These are phyloP conservation scores for Madurella mycetomatis DNA, from an alignment of 2,329 filamentous ascomycete genomes.

Conservation along the genomic window DNA sequence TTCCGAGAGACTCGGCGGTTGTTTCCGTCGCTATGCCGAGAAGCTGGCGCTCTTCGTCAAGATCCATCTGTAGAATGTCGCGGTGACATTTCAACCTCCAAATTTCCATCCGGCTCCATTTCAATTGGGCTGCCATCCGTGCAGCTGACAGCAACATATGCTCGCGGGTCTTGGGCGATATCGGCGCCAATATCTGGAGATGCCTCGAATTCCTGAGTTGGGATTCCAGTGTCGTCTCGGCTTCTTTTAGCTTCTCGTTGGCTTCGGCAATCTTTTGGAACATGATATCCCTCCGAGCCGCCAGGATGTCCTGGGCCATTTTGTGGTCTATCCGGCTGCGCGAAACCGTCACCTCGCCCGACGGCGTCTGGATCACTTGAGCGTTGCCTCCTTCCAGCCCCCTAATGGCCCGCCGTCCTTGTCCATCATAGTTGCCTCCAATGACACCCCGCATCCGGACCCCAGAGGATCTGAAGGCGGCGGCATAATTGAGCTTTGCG, in stretches of 20 bases:
- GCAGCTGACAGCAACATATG: slow-evolving; percentile 80
- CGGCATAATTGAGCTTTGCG: slow-evolving; percentile 91
- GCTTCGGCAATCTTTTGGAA: slow-evolving; percentile 76
- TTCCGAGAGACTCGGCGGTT: slow-evolving; percentile 23
- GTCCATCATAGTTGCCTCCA: slow-evolving; percentile 79
- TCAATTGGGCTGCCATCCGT: slow-evolving; percentile 79
- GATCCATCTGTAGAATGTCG: slow-evolving; percentile 78
- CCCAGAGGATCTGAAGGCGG: slow-evolving; percentile 86
- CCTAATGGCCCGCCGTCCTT: slow-evolving; percentile 66
- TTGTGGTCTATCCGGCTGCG: slow-evolving; percentile 72
- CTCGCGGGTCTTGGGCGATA: slow-evolving; percentile 85
- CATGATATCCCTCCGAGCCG: slow-evolving; percentile 78
- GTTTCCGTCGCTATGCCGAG: slow-evolving; percentile 32
- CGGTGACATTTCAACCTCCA: slow-evolving; percentile 89
- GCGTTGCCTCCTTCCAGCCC: slow-evolving; percentile 62
- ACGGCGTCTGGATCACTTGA: slow-evolving; percentile 62
- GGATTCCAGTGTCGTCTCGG: slow-evolving; percentile 74
- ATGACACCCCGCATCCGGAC: slow-evolving; percentile 86
- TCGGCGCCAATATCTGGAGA: slow-evolving; percentile 80
- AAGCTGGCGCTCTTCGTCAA: slow-evolving; percentile 68
- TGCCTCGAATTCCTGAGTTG: slow-evolving; percentile 87
- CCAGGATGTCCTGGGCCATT: slow-evolving; percentile 80
- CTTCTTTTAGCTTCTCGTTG: slow-evolving; percentile 68
- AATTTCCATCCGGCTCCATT: slow-evolving; percentile 91
- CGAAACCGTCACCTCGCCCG: slow-evolving; percentile 68